Base-by-base conservation (phyloP, 2,329 filamentous ascomycete genomes). In the Ceratocystis lukuohia region DNA sequence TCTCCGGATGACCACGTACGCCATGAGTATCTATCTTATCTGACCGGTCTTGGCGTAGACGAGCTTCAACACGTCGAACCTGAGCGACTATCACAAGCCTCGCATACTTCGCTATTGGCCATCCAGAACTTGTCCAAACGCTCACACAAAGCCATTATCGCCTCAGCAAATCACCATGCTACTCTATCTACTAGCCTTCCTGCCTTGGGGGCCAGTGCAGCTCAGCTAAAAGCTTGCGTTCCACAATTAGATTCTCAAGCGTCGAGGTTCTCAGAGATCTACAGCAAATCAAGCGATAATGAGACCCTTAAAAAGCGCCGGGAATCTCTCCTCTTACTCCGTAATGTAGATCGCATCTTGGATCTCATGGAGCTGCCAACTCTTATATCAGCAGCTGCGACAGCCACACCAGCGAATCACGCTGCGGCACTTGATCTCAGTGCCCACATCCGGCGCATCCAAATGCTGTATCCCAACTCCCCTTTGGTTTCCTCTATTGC, bases 311-410 rank as follows among this genome's bases (percentile, higher is more conserved):
- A 86, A 63, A 79, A 87, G 30, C 84, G 94, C 70, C 89, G 89
- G 72, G 87, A 88, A 73, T 88, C 90, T 0, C 83, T 96, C 72
- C 81, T 96, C 25, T 80, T 97, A 17, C 84, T 90, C 20, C 84
- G 89, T 61, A 97, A 96, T 74, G 87, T 93, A 33, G 93, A 96
- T 74, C 85, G 93, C 66, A 81, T 97, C 2, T 88, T 91, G 37
- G 92, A 96, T 74, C 87, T 97, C 41, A 84, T 99, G 68, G 93
- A 97, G 72, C 82, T 99, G 37, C 94, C 94, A 0, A 86, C 88
- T 0, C 78, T 97, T 44, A 82, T 99, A 15, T 88, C 89, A 12
- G 91, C 92, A 1, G 87, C 92, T 59, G 87, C 92, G 66, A 82
- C 82, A 2, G 77, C 82, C 1, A 80, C 76, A 3, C 80, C 84